phyloP scores from a whole-genome alignment of 192 early-diverging fungal species.

The Jimgerdemannia flammicorona region DNA sequence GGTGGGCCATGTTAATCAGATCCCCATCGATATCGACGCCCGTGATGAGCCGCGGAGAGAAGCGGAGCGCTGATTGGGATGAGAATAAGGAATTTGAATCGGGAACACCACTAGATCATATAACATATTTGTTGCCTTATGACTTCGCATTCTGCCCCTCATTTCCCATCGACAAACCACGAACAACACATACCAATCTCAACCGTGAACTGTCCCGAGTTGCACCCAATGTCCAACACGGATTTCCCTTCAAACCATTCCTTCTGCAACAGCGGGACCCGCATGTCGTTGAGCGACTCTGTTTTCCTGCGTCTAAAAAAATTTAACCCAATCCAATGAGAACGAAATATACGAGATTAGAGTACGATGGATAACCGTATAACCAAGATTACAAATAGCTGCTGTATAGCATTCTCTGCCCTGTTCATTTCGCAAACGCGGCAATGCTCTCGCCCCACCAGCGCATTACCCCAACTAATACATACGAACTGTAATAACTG shows the following conservation, averaged over 20 bases:
- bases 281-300: constrained; percentile 39
- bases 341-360: no score
- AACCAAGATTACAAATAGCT: no score
- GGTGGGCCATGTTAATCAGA: constrained; percentile 58
- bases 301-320: not conserved
- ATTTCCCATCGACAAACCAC: not conserved
- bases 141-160: no score
- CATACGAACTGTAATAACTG: no score
- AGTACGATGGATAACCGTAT: no score
- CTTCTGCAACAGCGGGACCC: constrained; percentile 49
- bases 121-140: no score
- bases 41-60: constrained; percentile 45
- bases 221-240: constrained; percentile 82
- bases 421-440: no score
- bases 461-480: no score
- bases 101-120: no score
- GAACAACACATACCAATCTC: constrained; percentile 35
- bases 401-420: no score
- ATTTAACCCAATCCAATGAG: no score
- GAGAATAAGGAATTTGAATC: not conserved
- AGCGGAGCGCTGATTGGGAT: constrained; percentile 39
- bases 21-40: constrained; percentile 74
- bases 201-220: constrained; percentile 61
- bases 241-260: constrained; percentile 45
- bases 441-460: no score